Evolutionary conservation across 164 flowering plant genomes (phyloP), one percentile per base, ranked within the genome.

Genomic region (Stephania japonica): DNA sequence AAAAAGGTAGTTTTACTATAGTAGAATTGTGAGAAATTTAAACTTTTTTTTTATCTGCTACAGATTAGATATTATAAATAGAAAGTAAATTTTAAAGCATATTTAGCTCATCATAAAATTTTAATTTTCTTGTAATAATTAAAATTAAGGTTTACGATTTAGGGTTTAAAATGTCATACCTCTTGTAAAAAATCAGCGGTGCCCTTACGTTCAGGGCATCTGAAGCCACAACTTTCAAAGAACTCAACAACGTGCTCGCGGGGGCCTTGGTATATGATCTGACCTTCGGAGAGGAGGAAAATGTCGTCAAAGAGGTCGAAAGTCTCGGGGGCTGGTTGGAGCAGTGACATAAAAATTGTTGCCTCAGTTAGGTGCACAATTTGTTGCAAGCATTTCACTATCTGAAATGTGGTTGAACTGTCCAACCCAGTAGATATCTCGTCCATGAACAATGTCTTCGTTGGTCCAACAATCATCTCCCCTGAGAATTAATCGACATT

Each of bases 401-500:
- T 96, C 70, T 96, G 98, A 77, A 65, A 96, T 5, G 99, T 96
- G 0, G 99, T 96, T 21, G 99, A 96, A 81, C 99, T 96, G 78
- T 96, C 99, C 19, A 96, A 87, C 44, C 99, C 99, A 1, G 99
- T 96, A 42, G 99, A 96, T 89, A 96, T 96, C 80, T 96, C 99
- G 70, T 96, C 99, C 99, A 96, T 96, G 81, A 92, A 89, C 75
- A 96, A 63, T 8, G 95, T 84, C 73, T 92, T 96, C 6, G 98
- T 86, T 4, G 99, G 99, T 23, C 99, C 99, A 44, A 93, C 99
- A 13, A 92, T 89, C 98, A 96, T 93, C 81, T 96, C 99, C 10
- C 99, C 99, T 93, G 80, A 32, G 4, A 32, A 32, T 32, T 32
- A 32, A 32, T 32, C 38, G 3, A 32, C 38, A 32, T 32, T 32